Percentiles rank a stretch among this genome's conserved stretches.
Conservation (phyloP, 1,284 basidiomycete species). For the Tilletia caries region DNA sequence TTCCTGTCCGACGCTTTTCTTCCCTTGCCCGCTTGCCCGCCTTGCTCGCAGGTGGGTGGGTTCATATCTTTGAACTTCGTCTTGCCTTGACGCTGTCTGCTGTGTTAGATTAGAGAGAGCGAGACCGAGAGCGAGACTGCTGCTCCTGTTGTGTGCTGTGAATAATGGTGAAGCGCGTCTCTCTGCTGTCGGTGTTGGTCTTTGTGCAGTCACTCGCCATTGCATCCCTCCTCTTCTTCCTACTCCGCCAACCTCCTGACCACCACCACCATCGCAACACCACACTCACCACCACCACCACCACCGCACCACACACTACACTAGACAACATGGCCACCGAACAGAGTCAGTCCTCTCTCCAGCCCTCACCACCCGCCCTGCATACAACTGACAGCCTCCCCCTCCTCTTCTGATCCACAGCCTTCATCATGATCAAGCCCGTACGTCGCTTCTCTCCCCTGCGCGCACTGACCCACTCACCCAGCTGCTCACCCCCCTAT, state of each 20-base stretch:
- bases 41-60: no score
- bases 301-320: slow-evolving; percentile 12
- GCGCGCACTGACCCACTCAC: neutral
- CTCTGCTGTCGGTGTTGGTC: neutral
- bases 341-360: slow-evolving; percentile 34
- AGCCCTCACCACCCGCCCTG: neutral
- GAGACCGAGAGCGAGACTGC: no score
- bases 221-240: slow-evolving; percentile 10
- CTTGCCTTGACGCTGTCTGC: no score
- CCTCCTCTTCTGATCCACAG: slow-evolving; percentile 19
- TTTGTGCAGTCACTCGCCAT: neutral
- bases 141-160: no score
- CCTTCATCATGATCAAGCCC: slow-evolving; percentile 45
- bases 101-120: no score
- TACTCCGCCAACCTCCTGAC: slow-evolving; percentile 16
- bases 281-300: neutral
- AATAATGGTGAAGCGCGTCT: no score
- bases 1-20: no score
- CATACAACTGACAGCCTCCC: neutral
- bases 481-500: neutral
- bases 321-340: slow-evolving; percentile 46
- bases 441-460: neutral
- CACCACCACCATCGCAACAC: slow-evolving; percentile 14
- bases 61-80: no score
- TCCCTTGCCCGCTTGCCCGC: no score